Base-by-base conservation (phyloP, 75 land plant genomes). In the Cryptomeria japonica region DNA sequence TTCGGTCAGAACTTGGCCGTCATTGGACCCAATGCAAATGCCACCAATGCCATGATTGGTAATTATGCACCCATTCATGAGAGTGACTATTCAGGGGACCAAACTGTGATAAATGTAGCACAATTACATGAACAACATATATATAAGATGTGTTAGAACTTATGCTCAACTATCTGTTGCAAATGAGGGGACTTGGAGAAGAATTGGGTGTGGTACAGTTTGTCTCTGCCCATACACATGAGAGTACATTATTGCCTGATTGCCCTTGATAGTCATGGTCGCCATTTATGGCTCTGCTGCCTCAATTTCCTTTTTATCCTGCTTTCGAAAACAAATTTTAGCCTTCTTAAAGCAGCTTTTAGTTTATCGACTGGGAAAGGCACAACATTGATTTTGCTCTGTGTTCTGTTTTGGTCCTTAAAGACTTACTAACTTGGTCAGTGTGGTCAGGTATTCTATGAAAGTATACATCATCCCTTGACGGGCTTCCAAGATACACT, bases 1-100 rank as follows among this genome's bases (percentile, higher is more conserved):
- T n/a, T 72, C 87, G 86, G 25, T 89, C n/a, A n/a, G n/a, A n/a
- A 92, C 44, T 70, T 98, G 36, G 97, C 97, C 31, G 93, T 98
- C 18, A 94, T 98, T 87, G 99, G 99, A 11, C 99, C 99, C 32
- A 94, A 98, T 86, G 94, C 96, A 18, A 94, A 98, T 91, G 99
- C 86, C 61, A 95, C 96, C 15, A 42, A 70, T 0, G 91, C 95
- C 42, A 97, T 98, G 99, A 94, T 97, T 8, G 99, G 99, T 25
- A 96, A 98, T 89, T 98, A 96, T 87, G 93, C 90, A 87, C 12
- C 28, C 11, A 51, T 51, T 10, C 53, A 10, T 51, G 53, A 51
- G 12, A 51, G 13, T 51, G 11, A 11, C 53, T 51, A 51, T 0
- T 11, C 13, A 51, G 0, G 13, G 13, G 11, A 11, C 53, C 53